phyloP scores from a whole-genome alignment of 2,329 filamentous ascomycete genomes.

The Cladophialophora exuberans region DNA sequence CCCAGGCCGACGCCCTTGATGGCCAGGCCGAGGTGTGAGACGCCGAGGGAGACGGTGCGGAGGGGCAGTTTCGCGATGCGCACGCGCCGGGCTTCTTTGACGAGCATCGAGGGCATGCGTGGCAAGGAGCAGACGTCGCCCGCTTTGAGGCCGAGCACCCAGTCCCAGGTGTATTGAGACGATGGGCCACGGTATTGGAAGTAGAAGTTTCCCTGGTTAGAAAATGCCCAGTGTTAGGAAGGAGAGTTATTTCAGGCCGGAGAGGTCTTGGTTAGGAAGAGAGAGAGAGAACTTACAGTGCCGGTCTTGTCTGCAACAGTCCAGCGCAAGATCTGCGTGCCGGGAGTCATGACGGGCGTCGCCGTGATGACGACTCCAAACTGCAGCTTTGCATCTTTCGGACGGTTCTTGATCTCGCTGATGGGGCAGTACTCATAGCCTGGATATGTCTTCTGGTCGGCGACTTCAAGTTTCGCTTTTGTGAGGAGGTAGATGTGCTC shows the following conservation, averaged over 20 bases:
- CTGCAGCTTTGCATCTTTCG: constrained; percentile 31
- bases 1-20: constrained; percentile 25
- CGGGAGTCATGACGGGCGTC: constrained; percentile 22
- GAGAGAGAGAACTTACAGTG: constrained; percentile 20
- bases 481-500: constrained; percentile 33
- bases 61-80: constrained; percentile 29
- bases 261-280: background rate
- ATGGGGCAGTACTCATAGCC: constrained; percentile 31
- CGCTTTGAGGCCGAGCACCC: constrained; percentile 27
- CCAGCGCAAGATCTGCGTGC: constrained; percentile 27
- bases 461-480: constrained; percentile 22
- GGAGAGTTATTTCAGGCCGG: background rate
- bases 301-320: constrained; percentile 30
- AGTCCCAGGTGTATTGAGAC: constrained; percentile 33
- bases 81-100: constrained; percentile 26
- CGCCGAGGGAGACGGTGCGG: constrained; percentile 20
- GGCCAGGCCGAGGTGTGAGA: constrained; percentile 21
- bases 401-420: constrained; percentile 16
- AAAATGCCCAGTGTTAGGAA: background rate
- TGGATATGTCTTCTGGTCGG: constrained; percentile 24
- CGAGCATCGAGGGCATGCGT: constrained; percentile 29
- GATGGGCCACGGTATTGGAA: constrained; percentile 30
- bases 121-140: constrained; percentile 31
- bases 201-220: constrained; percentile 32
- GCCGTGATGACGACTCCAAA: constrained; percentile 29